Evolutionary conservation across 495 filamentous ascomycete species (phyloP).

Genomic region (Xylaria cubensis): DNA sequence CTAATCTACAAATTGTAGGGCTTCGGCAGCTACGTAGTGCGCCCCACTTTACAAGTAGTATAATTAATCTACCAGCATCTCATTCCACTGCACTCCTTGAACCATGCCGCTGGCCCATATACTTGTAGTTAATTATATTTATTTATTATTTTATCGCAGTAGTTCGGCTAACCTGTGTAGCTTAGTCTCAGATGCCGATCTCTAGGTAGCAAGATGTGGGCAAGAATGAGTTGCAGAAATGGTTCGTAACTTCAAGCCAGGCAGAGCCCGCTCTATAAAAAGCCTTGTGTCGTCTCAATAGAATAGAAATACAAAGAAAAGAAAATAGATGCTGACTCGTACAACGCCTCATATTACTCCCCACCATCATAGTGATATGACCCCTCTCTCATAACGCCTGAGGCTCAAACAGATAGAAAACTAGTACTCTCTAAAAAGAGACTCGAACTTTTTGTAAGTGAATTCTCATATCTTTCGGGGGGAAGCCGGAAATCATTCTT

Average conservation of each 20-base stretch:
- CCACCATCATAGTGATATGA: neutral
- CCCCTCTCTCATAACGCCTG: neutral
- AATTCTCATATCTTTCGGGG: neutral
- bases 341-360: neutral
- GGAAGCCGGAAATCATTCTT: neutral
- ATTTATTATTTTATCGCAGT: neutral
- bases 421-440: neutral
- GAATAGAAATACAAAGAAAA: neutral
- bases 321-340: neutral
- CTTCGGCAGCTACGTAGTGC: neutral
- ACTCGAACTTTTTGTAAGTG: neutral
- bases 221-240: neutral
- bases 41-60: neutral
- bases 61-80: neutral
- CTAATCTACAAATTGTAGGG: neutral
- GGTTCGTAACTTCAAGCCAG: constrained; percentile 12
- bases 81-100: neutral
- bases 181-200: neutral
- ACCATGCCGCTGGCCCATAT: neutral
- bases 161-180: neutral
- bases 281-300: neutral
- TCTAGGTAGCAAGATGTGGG: constrained; percentile 4
- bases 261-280: neutral
- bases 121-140: neutral
- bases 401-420: constrained; percentile 14